Base-by-base conservation (phyloP, 2,329 filamentous ascomycete species). In the Teratosphaeria nubilosa region DNA sequence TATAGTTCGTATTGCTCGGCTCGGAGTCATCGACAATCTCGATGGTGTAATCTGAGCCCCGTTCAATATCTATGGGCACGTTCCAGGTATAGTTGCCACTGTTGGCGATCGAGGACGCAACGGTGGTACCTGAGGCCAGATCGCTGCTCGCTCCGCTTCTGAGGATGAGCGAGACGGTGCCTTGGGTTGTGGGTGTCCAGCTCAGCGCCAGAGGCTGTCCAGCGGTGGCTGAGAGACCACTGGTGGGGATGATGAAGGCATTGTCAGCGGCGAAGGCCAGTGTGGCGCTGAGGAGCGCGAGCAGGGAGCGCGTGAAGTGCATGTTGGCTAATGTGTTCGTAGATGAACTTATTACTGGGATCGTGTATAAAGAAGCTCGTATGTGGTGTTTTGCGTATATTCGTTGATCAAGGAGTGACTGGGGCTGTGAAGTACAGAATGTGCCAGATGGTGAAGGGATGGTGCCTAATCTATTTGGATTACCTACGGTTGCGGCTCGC, bases 151-250 rank as follows among this genome's bases (percentile, higher is more conserved):
- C 69, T 7, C 73, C 72, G 30, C 70, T 66, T 56, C 75, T 74
- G 62, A 77, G 74, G 60, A 79, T 73, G 58, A 83, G 70, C 50
- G 76, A 76, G 65, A 83, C 75, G 16, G 80, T 79, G 58, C 78
- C 78, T 24, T 64, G 56, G 58, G 78, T 80, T 53, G 75, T 79
- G 6, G 79, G 76, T 6, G 55, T 61, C 81, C 81, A 83, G 55
- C 65, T 72, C 53, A 83, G 67, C 11, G 73, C 75, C 22, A 77
- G 71, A 11, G 76, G 62, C 66, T 76, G 56, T 55, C 80, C 80
- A 50, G 77, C 77, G 14, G 69, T 74, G 65, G 80, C 77, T 27
- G 67, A 59, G 60, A 78, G 76, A 51, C 76, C 76, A 16, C 64
- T 67, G 3, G 52, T 45, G 20, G 78, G 77, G 59, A 76, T 70